phyloP scores from a whole-genome alignment of 805 yeast species.

The Nakazawaea ambrosiae region DNA sequence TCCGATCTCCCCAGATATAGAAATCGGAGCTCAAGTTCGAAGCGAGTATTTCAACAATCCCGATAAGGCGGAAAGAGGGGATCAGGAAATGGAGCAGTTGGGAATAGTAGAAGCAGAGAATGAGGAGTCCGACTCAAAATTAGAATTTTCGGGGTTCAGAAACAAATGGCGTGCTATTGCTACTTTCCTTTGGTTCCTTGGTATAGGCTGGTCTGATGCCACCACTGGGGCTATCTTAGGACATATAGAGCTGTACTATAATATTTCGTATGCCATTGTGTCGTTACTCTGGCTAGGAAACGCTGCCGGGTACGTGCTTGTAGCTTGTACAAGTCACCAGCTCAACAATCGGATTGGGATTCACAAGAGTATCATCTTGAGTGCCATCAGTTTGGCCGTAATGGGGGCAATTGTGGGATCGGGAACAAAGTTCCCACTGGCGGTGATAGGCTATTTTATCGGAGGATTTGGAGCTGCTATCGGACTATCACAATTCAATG shows the following conservation, averaged over 20 bases:
- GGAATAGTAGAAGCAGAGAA: too few species aligned
- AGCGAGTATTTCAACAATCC: too few species aligned
- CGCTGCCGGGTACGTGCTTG: slow-evolving; percentile 44
- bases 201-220: slow-evolving; percentile 44
- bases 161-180: slow-evolving; percentile 35
- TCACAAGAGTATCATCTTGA: slow-evolving; percentile 29
- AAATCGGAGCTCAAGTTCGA: too few species aligned
- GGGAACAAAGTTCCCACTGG: slow-evolving; percentile 42
- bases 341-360: slow-evolving; percentile 34
- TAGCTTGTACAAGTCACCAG: slow-evolving; percentile 41
- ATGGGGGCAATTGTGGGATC: slow-evolving; percentile 38
- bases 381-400: slow-evolving; percentile 27
- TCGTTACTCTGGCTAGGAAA: slow-evolving; percentile 53
- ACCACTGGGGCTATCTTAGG: slow-evolving; percentile 56
- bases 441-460: slow-evolving; percentile 42
- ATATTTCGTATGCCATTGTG: slow-evolving; percentile 41
- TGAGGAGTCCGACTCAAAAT: background rate
- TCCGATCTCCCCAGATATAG: too few species aligned
- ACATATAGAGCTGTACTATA: slow-evolving; percentile 40
- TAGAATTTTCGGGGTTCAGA: slow-evolving; percentile 28
- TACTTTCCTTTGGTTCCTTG: slow-evolving; percentile 31
- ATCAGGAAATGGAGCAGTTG: too few species aligned
- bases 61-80: too few species aligned
- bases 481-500: slow-evolving; percentile 42
- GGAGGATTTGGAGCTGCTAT: slow-evolving; percentile 52